Evolutionary conservation across 352 stramenopile genomes (phyloP).

Genomic region (Pythium volutum): DNA sequence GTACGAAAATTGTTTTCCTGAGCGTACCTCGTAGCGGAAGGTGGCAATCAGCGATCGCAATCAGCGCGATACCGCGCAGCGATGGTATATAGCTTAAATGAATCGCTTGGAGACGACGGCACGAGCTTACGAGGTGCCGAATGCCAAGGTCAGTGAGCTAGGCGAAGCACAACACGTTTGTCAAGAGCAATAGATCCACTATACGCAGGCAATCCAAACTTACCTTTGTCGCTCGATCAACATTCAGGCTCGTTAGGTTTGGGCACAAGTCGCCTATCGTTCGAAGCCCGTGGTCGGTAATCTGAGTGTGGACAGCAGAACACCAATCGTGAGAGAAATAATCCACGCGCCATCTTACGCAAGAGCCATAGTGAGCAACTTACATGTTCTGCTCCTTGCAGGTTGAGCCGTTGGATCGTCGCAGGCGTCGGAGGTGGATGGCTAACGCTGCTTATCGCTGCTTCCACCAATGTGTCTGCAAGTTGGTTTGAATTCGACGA

Average conservation of each 20-base stretch:
- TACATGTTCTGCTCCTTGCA: conserved; percentile 57
- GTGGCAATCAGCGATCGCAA: conserved; percentile 51
- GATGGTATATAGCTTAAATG: conserved; percentile 51
- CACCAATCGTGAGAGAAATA: neutral
- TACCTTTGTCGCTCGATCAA: conserved; percentile 44
- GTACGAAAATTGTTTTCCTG: neutral
- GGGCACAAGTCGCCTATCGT: conserved; percentile 32
- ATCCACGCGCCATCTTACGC: no score
- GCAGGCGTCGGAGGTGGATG: conserved; percentile 3
- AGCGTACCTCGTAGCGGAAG: conserved; percentile 46
- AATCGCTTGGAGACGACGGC: conserved; percentile 46
- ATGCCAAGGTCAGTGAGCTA: conserved; percentile 64
- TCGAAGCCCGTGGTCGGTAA: conserved; percentile 43
- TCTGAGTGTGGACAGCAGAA: conserved; percentile 20
- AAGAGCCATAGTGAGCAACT: neutral
- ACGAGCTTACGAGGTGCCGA: conserved; percentile 47
- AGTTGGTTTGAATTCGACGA: conserved; percentile 32
- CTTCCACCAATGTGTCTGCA: conserved; percentile 20
- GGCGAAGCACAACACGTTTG: neutral
- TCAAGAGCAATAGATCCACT: neutral
- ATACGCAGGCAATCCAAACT: neutral
- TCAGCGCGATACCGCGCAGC: conserved; percentile 48
- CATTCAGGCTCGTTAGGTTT: conserved; percentile 40
- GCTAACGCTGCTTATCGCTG: neutral
- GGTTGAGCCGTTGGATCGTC: conserved; percentile 34